phyloP scores from a whole-genome alignment of 2,329 filamentous ascomycete genomes.

The Hirsutella thompsonii region DNA sequence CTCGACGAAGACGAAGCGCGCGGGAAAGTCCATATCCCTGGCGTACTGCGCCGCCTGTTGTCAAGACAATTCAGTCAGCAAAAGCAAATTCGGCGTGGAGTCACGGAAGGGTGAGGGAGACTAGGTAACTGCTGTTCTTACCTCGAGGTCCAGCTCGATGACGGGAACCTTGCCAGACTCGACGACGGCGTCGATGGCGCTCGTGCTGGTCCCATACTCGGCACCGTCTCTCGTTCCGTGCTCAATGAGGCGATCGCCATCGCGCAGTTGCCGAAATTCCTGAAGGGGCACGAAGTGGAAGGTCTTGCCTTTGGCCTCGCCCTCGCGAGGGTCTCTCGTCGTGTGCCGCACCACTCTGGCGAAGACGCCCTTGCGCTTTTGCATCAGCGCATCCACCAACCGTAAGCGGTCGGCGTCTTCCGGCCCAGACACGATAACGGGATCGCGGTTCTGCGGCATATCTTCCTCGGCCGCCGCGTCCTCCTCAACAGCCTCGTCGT shows the following conservation, averaged over 20 bases:
- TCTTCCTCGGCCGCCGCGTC: constrained; percentile 17
- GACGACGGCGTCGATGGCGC: constrained; percentile 35
- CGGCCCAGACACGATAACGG: constrained; percentile 57
- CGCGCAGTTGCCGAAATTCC: constrained; percentile 43
- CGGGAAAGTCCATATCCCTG: constrained; percentile 42
- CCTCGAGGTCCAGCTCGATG: constrained; percentile 38
- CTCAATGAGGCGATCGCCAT: constrained; percentile 47
- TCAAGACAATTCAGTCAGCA: neutral
- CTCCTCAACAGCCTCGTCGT: constrained; percentile 21
- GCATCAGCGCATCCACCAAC: constrained; percentile 49
- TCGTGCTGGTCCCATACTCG: constrained; percentile 44
- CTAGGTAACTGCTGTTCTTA: constrained; percentile 20
- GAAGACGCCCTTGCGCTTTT: constrained; percentile 53
- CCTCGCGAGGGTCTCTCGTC: constrained; percentile 33
- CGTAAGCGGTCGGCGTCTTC: constrained; percentile 49
- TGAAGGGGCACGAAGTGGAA: constrained; percentile 44
- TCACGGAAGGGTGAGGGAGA: neutral
- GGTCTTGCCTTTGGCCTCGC: constrained; percentile 36
- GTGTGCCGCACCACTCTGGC: constrained; percentile 43
- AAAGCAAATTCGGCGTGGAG: neutral
- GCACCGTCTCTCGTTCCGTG: constrained; percentile 34
- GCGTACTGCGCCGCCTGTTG: constrained; percentile 41
- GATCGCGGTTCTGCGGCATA: constrained; percentile 34
- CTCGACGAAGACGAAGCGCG: constrained; percentile 40
- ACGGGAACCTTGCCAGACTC: constrained; percentile 47